Percentiles rank a stretch among this genome's conserved stretches.
Conservation (phyloP, 208 protist genomes). For the Acanthamoeba healyi region DNA sequence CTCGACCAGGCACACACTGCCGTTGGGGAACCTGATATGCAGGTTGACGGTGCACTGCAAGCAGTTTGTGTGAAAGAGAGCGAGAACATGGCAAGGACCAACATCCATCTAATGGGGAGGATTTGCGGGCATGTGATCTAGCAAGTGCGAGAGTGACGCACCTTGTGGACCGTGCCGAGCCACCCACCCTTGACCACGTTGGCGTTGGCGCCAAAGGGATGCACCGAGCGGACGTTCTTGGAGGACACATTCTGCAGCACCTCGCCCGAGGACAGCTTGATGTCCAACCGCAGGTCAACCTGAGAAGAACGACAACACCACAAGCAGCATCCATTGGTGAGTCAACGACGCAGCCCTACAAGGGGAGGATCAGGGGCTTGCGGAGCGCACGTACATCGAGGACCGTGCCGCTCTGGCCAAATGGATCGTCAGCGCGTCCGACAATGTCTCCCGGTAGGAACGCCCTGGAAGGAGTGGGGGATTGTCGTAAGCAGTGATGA, state of each 20-base stretch:
- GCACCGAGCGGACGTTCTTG: background rate
- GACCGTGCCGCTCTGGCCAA: slow-evolving; percentile 20
- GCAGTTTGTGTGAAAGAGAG: background rate
- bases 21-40: slow-evolving; percentile 25
- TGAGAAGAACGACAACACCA: too few species aligned
- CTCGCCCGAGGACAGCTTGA: background rate
- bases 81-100: too few species aligned
- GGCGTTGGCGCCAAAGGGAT: background rate
- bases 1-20: slow-evolving; percentile 17
- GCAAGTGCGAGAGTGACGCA: background rate
- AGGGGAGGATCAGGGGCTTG: background rate
- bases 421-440: background rate
- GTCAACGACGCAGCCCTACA: background rate
- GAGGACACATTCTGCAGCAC: slow-evolving; percentile 12
- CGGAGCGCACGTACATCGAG: background rate
- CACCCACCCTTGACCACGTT: slow-evolving; percentile 16
- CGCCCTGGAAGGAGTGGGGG: too few species aligned
- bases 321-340: too few species aligned
- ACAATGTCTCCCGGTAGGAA: slow-evolving; percentile 40
- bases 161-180: slow-evolving; percentile 16
- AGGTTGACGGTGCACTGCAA: slow-evolving; percentile 32
- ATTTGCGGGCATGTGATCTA: background rate
- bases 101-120: too few species aligned
- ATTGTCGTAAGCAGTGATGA: background rate
- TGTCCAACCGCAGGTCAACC: slow-evolving; percentile 14